Evolutionary conservation across 805 yeast species (phyloP).

Genomic region (Kodamaea jinghongensis): DNA sequence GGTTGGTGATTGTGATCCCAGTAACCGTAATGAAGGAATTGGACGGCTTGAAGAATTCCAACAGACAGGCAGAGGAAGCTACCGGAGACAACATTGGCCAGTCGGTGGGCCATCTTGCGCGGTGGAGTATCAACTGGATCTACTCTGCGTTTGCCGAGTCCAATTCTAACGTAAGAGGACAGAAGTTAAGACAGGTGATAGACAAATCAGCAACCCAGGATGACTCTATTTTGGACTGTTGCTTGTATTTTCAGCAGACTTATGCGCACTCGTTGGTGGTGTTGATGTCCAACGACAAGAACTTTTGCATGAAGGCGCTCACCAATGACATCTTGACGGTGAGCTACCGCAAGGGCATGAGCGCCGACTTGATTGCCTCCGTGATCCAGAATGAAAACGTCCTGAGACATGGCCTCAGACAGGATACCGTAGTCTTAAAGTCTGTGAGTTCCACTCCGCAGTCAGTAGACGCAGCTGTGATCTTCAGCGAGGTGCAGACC

Average conservation of each 20-base stretch:
- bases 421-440: no score
- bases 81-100: constrained; percentile 18
- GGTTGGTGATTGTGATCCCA: constrained; percentile 64
- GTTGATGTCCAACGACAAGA: constrained; percentile 77
- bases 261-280: constrained; percentile 44
- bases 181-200: constrained; percentile 53
- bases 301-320: constrained; percentile 75
- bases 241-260: constrained; percentile 55
- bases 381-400: constrained; percentile 38
- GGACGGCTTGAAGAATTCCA: constrained; percentile 71
- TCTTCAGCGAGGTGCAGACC: constrained; percentile 5
- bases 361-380: constrained; percentile 41
- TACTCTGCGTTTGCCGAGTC: constrained; percentile 54
- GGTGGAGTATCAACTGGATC: constrained; percentile 80
- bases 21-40: constrained; percentile 67
- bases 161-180: constrained; percentile 58
- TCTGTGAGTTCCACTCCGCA: no score
- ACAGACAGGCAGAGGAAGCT: constrained; percentile 11
- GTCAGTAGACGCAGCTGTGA: not conserved
- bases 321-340: constrained; percentile 66
- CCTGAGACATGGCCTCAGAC: constrained; percentile 4
- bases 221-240: constrained; percentile 84
- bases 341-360: constrained; percentile 46
- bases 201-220: constrained; percentile 54
- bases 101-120: constrained; percentile 55